A percentile compares a stretch with the other conserved stretches of the same genome.
phyloP scores from a whole-genome alignment of 441 rosid genomes.

The Omphalea diandra region DNA sequence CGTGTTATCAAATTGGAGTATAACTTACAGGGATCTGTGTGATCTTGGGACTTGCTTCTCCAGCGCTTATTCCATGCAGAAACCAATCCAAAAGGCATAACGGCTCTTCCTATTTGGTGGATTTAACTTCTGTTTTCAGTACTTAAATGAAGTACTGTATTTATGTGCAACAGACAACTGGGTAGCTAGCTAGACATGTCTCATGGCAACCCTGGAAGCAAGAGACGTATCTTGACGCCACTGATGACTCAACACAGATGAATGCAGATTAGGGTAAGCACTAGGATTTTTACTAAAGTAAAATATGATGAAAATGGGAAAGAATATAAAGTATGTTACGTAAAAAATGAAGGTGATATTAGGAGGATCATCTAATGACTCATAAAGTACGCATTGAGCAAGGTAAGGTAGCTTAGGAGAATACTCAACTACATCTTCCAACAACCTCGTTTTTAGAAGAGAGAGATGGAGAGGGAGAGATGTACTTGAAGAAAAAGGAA shows the following conservation, averaged over 20 bases:
- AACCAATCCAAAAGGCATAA: conserved; percentile 79
- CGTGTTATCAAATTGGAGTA: conserved; percentile 23
- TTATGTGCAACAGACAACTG: conserved; percentile 12
- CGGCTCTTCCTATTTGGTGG: conserved; percentile 15
- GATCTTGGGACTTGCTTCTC: conserved; percentile 78
- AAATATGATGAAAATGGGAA: conserved; percentile 30
- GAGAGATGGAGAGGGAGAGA: conserved; percentile 28
- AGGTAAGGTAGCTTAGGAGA: conserved; percentile 42
- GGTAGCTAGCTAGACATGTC: conserved; percentile 16
- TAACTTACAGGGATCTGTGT: conserved; percentile 66
- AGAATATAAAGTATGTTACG: background rate
- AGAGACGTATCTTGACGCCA: conserved; percentile 13
- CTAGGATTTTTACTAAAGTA: conserved; percentile 4
- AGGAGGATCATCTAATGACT: conserved; percentile 30
- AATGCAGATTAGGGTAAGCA: conserved; percentile 1
- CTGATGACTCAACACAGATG: background rate
- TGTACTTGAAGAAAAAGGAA: conserved; percentile 57
- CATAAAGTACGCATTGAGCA: conserved; percentile 42
- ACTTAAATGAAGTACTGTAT: conserved; percentile 18
- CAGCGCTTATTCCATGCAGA: conserved; percentile 92
- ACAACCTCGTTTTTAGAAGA: conserved; percentile 36
- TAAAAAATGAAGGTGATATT: conserved; percentile 15
- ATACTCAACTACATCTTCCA: conserved; percentile 44
- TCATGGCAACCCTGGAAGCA: conserved; percentile 14
- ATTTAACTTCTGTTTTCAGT: conserved; percentile 17